Evolutionary conservation across 2,329 filamentous ascomycete species (phyloP).

Genomic region (Orbilia brochopaga): DNA sequence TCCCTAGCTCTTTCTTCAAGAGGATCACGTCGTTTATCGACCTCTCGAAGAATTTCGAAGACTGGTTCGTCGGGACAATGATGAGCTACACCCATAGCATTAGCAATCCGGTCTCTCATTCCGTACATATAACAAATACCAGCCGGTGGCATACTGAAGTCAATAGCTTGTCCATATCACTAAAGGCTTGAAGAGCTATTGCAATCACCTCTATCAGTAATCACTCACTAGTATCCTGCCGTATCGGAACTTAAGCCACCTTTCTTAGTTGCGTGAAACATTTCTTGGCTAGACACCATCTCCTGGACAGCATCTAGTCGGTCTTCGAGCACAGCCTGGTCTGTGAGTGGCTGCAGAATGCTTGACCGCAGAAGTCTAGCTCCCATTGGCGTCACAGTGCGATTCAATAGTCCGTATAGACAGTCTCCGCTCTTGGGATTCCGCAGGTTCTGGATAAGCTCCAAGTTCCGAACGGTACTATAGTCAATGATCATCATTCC

Average conservation of each 20-base stretch:
- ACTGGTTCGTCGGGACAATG: slow-evolving; percentile 70
- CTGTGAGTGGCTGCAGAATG: slow-evolving; percentile 85
- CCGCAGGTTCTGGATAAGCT: slow-evolving; percentile 86
- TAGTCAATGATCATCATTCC: slow-evolving; percentile 96
- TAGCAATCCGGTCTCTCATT: slow-evolving; percentile 2
- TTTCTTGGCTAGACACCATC: slow-evolving; percentile 78
- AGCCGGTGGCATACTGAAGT: slow-evolving; percentile 66
- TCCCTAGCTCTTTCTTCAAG: slow-evolving; percentile 78
- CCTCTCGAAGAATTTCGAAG: slow-evolving; percentile 74
- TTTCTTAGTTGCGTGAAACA: slow-evolving; percentile 78
- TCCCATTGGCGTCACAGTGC: slow-evolving; percentile 88
- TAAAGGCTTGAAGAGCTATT: slow-evolving; percentile 73
- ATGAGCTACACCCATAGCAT: slow-evolving; percentile 67
- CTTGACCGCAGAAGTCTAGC: slow-evolving; percentile 80
- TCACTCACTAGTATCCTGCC: slow-evolving; percentile 37
- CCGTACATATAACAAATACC: neutral
- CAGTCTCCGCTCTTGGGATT: slow-evolving; percentile 79
- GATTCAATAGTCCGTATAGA: slow-evolving; percentile 82
- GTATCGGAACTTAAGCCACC: too few species aligned
- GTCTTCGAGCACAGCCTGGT: slow-evolving; percentile 69
- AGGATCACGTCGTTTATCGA: slow-evolving; percentile 85
- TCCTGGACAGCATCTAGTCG: slow-evolving; percentile 86
- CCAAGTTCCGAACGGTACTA: slow-evolving; percentile 82
- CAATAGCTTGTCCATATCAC: slow-evolving; percentile 79
- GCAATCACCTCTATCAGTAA: neutral